Percentiles rank a stretch among this genome's conserved stretches.
phyloP scores from a whole-genome alignment of 1,139 yeast genomes.

The Kodamaea ohmeri region DNA sequence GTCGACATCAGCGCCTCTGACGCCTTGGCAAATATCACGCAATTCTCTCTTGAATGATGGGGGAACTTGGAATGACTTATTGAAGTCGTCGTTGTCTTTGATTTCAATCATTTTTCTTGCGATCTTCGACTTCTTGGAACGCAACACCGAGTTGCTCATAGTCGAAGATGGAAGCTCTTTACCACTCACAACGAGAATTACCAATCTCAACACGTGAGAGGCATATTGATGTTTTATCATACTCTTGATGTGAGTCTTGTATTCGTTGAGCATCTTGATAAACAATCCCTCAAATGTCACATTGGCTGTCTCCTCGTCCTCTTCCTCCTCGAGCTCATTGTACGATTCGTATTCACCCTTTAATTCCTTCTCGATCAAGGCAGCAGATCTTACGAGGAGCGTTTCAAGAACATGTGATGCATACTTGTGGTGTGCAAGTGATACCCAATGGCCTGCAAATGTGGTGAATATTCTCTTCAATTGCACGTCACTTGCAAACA shows the following conservation, averaged over 20 bases:
- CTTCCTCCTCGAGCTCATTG: constrained; percentile 29
- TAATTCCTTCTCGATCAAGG: constrained; percentile 69
- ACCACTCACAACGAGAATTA: constrained; percentile 72
- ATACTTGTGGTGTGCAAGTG: constrained; percentile 83
- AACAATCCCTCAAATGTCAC: constrained; percentile 64
- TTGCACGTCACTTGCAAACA: constrained; percentile 63
- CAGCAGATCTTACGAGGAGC: constrained; percentile 70
- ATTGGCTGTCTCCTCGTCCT: constrained; percentile 36
- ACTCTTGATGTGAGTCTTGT: constrained; percentile 54
- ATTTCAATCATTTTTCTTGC: constrained; percentile 93
- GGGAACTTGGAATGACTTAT: constrained; percentile 70
- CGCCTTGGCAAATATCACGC: constrained; percentile 39
- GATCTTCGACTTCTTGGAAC: constrained; percentile 84
- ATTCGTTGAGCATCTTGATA: constrained; percentile 62
- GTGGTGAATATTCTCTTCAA: constrained; percentile 62
- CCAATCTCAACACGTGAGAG: constrained; percentile 78
- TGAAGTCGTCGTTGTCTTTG: constrained; percentile 69
- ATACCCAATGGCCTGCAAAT: constrained; percentile 67
- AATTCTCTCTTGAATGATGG: constrained; percentile 64
- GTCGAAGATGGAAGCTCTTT: constrained; percentile 78
- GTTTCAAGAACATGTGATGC: constrained; percentile 95
- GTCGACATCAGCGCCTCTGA: constrained; percentile 43
- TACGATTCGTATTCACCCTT: constrained; percentile 35
- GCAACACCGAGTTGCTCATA: constrained; percentile 66
- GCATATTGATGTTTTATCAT: constrained; percentile 79